Base-by-base conservation (phyloP, 2,329 filamentous ascomycete species). In the Waltergamsia citrina region DNA sequence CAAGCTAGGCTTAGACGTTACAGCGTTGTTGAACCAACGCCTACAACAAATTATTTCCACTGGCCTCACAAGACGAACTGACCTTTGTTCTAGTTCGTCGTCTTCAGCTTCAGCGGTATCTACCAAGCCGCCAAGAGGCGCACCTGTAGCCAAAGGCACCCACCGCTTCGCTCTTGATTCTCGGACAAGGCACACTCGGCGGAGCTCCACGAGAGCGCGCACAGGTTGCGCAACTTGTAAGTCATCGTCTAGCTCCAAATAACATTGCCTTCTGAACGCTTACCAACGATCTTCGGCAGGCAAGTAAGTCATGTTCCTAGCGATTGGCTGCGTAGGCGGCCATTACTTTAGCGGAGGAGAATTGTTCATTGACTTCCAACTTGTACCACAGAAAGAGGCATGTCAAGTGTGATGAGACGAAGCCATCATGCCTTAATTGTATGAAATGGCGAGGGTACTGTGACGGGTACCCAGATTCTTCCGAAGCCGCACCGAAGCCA, bases 391-490 rank as follows among this genome's bases (percentile, higher is more conserved):
- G 57, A 34, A 60, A 59, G 34, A 58, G 59, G 15, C 59, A 62
- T 40, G 53, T 63, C 24, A 63, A 63, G 43, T 63, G 59, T 36
- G 59, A 63, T 32, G 59, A 63, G 42, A 56, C 56, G 17, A 54
- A 56, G 24, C 59, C 59, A 14, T 51, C 56, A 5, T 63, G 59
- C 38, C 48, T 56, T 22, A 63, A 60, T 31, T 63, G 59, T 36
- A 45, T 62, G 36, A 61, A 57, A 43, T 62, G 57, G 52, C 47
- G 51, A 32, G 59, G 59, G n/a, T 53, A 57, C 34, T 61, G 59
- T 31, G 52, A 57, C 19, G 49, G 54, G 9, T 62, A 60, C 29
- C 34, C 38, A 7, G 51, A 51, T 8, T 26, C 39, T 9, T 34
- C 38, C 36, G 33, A 18, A 29, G 42, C 33, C 20, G 37, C 8